Conservation (phyloP, 2,329 filamentous ascomycete genomes). For the Fusarium abutilonis region DNA sequence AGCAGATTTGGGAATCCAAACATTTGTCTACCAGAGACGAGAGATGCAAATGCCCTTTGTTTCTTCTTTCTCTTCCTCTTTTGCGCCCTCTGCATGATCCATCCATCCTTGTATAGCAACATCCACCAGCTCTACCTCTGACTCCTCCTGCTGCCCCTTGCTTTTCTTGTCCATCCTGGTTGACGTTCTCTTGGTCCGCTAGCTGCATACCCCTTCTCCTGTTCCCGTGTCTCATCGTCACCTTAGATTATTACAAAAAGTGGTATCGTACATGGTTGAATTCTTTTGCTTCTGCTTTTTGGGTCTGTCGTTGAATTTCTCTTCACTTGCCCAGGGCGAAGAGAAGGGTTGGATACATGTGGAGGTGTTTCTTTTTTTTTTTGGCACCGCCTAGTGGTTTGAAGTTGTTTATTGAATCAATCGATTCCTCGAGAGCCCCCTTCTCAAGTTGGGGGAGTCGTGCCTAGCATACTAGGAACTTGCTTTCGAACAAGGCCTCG, state of each 20-base stretch:
- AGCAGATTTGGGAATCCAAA: constrained; percentile 38
- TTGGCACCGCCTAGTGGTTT: background rate
- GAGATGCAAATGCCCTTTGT: constrained; percentile 11
- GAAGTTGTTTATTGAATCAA: constrained; percentile 10
- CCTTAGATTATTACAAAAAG: constrained; percentile 43
- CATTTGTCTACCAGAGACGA: constrained; percentile 30
- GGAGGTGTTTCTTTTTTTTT: background rate
- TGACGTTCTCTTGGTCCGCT: constrained; percentile 16
- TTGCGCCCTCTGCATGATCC: constrained; percentile 6
- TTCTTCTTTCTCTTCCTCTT: constrained; percentile 17
- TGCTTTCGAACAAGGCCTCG: constrained; percentile 65
- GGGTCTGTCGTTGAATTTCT: constrained; percentile 8
- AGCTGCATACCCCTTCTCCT: constrained; percentile 25
- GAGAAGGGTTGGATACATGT: background rate
- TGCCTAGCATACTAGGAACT: constrained; percentile 61
- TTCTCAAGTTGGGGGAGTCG: constrained; percentile 53
- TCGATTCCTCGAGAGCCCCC: background rate
- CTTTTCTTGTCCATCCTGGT: constrained; percentile 6
- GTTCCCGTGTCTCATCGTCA: constrained; percentile 17
- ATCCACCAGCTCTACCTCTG: constrained; percentile 1
- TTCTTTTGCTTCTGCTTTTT: constrained; percentile 22
- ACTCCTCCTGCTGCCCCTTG: constrained; percentile 1
- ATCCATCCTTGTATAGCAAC: background rate
- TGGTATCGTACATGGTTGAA: constrained; percentile 43
- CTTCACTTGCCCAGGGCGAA: constrained; percentile 5